Evolutionary conservation across 805 yeast species (phyloP).

Genomic region (Candida yuanshanica): DNA sequence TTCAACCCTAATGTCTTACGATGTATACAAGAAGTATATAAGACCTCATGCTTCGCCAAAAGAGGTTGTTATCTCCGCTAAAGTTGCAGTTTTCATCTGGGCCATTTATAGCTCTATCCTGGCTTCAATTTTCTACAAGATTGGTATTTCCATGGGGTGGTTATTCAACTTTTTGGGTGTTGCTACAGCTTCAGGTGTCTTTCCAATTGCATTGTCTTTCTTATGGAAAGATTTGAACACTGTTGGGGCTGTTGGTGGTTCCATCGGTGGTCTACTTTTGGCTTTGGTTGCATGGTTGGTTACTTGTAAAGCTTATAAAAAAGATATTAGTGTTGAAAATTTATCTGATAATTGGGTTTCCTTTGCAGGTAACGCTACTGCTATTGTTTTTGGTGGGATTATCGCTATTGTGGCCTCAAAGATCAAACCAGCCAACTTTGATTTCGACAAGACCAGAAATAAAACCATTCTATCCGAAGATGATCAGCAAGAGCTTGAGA

Average conservation of each 20-base stretch:
- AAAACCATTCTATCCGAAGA: slow-evolving; percentile 24
- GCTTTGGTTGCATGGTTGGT: slow-evolving; percentile 35
- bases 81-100: slow-evolving; percentile 36
- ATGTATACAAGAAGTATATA: slow-evolving; percentile 39
- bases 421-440: slow-evolving; percentile 36
- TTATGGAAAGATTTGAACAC: slow-evolving; percentile 34
- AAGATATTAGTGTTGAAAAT: slow-evolving; percentile 30
- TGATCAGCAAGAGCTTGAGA: not conserved
- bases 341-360: slow-evolving; percentile 35
- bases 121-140: slow-evolving; percentile 31
- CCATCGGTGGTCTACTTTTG: slow-evolving; percentile 30
- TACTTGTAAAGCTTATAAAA: slow-evolving; percentile 30
- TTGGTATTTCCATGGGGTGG: slow-evolving; percentile 34
- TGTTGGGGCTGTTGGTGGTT: slow-evolving; percentile 33
- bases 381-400: slow-evolving; percentile 33
- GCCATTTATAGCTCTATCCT: slow-evolving; percentile 30
- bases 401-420: slow-evolving; percentile 27
- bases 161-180: slow-evolving; percentile 37
- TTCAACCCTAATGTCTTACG: slow-evolving; percentile 39
- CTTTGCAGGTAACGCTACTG: slow-evolving; percentile 35
- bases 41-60: slow-evolving; percentile 37
- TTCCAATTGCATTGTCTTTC: slow-evolving; percentile 33
- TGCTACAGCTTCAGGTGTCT: slow-evolving; percentile 36
- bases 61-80: slow-evolving; percentile 37
- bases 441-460: slow-evolving; percentile 30